Percentiles rank a stretch among this genome's conserved stretches.
phyloP scores from a whole-genome alignment of 306 rosid genomes.

The Luffa acutangula region DNA sequence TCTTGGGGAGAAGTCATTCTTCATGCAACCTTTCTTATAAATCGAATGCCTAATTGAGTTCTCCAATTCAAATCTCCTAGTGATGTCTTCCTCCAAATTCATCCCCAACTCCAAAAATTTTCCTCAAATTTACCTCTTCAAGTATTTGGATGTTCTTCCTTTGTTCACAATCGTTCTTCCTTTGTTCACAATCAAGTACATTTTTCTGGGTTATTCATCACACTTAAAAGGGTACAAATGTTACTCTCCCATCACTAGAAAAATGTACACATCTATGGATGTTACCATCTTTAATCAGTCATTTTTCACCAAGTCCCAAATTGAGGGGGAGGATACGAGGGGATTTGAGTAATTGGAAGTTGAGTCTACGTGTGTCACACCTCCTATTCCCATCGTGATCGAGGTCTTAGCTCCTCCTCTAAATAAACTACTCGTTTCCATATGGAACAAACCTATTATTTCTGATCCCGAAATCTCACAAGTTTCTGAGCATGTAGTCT shows the following conservation, averaged over 20 bases:
- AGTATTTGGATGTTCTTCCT: not conserved
- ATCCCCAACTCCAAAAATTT: not conserved
- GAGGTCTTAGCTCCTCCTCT: not conserved
- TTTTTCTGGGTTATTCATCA: no score
- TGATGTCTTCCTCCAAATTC: not conserved
- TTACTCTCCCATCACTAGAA: no score
- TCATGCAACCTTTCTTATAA: not conserved
- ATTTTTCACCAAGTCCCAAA: not conserved
- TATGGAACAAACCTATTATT: no score
- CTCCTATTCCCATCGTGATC: not conserved
- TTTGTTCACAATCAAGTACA: no score
- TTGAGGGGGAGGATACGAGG: not conserved
- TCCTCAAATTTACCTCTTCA: not conserved
- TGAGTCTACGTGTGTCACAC: not conserved
- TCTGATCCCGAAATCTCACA: no score
- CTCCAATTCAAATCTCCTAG: no score
- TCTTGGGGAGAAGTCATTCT: not conserved
- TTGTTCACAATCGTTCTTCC: no score
- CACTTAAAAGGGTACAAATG: no score
- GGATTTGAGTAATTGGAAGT: not conserved
- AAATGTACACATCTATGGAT: not conserved
- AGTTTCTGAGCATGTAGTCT: no score
- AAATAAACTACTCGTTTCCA: not conserved
- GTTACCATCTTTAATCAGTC: not conserved
- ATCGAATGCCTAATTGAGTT: not conserved